These are phyloP conservation scores for Diacronema lutheri DNA, from an alignment of 78 protist species.

Conservation along the genomic window DNA sequence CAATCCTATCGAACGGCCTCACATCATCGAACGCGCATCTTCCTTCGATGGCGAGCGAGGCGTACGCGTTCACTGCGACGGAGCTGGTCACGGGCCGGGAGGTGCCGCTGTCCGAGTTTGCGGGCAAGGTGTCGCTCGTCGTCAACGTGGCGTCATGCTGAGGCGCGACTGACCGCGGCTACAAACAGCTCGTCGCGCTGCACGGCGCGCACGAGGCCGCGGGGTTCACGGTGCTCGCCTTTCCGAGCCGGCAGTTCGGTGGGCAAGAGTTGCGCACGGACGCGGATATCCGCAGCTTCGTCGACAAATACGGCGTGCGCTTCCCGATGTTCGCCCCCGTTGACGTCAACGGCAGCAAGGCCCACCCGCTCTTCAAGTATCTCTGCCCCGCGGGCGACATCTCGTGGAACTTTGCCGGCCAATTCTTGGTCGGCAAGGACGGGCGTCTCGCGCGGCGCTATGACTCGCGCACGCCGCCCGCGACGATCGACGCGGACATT, in stretches of 20 bases:
- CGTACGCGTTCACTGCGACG: too few species aligned
- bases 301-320: background rate
- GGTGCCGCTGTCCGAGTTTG: background rate
- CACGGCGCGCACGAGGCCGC: background rate
- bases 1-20: too few species aligned
- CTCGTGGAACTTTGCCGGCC: too few species aligned
- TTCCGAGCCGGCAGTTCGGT: constrained; percentile 31
- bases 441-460: too few species aligned
- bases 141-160: background rate
- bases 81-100: too few species aligned
- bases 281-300: background rate
- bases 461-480: too few species aligned
- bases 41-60: too few species aligned
- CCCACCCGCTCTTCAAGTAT: background rate
- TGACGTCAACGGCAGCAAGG: background rate
- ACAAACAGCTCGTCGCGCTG: background rate
- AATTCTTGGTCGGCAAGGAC: too few species aligned
- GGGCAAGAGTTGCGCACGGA: background rate
- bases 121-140: background rate
- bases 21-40: too few species aligned
- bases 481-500: too few species aligned
- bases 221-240: constrained; percentile 10
- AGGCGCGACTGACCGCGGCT: background rate
- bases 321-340: background rate
- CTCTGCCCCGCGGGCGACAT: too few species aligned